Base-by-base conservation (phyloP, 1,284 basidiomycete genomes). In the Laetiporus sulphureus region DNA sequence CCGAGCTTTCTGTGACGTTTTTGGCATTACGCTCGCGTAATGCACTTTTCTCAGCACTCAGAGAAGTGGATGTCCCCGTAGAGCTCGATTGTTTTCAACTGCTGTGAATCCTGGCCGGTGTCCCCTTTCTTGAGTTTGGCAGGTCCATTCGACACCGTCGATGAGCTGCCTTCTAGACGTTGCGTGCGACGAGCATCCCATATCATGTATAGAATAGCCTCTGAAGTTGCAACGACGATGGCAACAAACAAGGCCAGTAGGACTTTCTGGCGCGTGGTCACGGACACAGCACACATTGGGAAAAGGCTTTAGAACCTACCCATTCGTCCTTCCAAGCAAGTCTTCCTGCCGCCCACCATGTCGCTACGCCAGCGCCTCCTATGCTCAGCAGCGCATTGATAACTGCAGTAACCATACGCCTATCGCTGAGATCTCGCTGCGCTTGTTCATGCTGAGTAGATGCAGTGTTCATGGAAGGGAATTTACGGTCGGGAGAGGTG, bases 321-420 rank as follows among this genome's bases (percentile, higher is more conserved):
- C 79, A 85, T 69, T 89, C 84, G 46, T 78, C 65, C 41, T 62
- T 72, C 81, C 82, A 81, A 2, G 72, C 70, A 4, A 74, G 69
- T 48, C 65, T 69, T 34, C 75, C 74, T 23, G 82, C 75, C 15
- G 78, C 83, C 75, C 78, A 84, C 79, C 78, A 88, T 5, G 73
- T 69, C 4, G 82, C 83, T 39, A 73, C 66, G 2, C 77, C 85
- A 0, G 79, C 73, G 8, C 79, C 79, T 32, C 67, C 59, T 27
- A 90, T 66, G 51, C 83, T 88, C 36, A 89, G 63, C 15, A 88
- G 56, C 1, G 74, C 79, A 55, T 90, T 90, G 15, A 85, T 47
- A 21, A 90, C 61, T 5, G 77, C 73, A 3, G 80, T 77, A 30
- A 90, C 76, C 8, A 77, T 75, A 46, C 79, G 77, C 42, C 73